Percentiles rank a stretch among this genome's conserved stretches.
These are phyloP conservation scores for Malania oleifera DNA, from an alignment of 164 flowering plant species.

Conservation along the genomic window DNA sequence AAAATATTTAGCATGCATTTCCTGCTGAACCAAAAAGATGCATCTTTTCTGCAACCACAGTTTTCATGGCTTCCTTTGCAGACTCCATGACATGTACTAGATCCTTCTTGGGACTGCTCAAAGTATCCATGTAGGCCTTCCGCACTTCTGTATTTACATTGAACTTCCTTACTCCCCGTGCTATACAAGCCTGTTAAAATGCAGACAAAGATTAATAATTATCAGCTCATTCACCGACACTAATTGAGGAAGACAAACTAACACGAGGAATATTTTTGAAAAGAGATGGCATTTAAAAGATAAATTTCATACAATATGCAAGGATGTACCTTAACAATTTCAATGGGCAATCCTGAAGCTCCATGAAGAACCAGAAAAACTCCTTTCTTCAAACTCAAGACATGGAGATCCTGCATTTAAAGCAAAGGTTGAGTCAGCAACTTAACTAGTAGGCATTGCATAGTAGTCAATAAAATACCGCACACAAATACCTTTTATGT, in stretches of 20 bases:
- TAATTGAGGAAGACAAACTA: no score
- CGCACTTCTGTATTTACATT: slow-evolving; percentile 97
- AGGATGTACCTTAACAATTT: slow-evolving; percentile 67
- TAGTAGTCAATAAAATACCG: not conserved
- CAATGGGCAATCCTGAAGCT: slow-evolving; percentile 80
- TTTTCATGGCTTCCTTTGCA: slow-evolving; percentile 94
- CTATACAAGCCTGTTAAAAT: slow-evolving; percentile 69
- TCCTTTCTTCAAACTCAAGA: slow-evolving; percentile 54
- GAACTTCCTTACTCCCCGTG: slow-evolving; percentile 81
- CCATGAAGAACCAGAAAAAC: slow-evolving; percentile 95
- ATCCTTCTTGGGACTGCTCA: slow-evolving; percentile 58
- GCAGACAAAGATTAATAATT: not conserved
- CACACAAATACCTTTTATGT: no score
- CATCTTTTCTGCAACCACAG: slow-evolving; percentile 90
- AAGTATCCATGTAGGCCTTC: slow-evolving; percentile 83
- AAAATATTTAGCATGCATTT: slow-evolving; percentile 41
- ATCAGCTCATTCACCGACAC: no score
- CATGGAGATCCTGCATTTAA: slow-evolving; percentile 55
- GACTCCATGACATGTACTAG: slow-evolving; percentile 74
- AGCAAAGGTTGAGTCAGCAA: slow-evolving; percentile 13
- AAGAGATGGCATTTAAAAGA: no score
- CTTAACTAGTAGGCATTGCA: not conserved
- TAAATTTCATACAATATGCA: not conserved
- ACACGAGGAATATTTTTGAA: no score
- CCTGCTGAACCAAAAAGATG: slow-evolving; percentile 93